Conservation (phyloP, 768 basidiomycete genomes). For the Phallus indusiatus region DNA sequence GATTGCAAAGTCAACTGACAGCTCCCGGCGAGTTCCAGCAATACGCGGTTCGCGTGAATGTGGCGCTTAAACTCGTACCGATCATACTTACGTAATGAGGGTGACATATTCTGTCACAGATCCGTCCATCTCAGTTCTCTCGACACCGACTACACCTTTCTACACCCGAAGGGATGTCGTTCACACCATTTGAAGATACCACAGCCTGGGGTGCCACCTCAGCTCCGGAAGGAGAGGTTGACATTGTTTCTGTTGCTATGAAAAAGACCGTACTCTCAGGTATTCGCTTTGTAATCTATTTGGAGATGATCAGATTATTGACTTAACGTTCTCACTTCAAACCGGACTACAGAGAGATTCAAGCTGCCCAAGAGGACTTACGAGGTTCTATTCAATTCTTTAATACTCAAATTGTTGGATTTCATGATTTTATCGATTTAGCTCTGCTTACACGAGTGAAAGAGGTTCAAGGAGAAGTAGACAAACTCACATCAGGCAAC, state of each 20-base stretch:
- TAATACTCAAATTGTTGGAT: not conserved
- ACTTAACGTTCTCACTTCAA: not conserved
- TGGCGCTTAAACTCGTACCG: too few species aligned
- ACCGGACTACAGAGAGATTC: constrained; percentile 48
- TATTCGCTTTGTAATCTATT: constrained; percentile 29
- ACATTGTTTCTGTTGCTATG: constrained; percentile 70
- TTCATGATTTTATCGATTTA: constrained; percentile 21
- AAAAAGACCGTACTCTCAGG: constrained; percentile 73
- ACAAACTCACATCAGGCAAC: constrained; percentile 71
- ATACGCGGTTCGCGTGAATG: too few species aligned
- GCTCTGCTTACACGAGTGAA: constrained; percentile 61
- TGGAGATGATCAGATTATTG: not conserved
- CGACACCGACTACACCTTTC: not conserved
- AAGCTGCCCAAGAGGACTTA: constrained; percentile 67
- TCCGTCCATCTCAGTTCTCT: not conserved
- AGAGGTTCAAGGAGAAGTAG: constrained; percentile 65
- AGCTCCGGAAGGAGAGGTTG: constrained; percentile 30
- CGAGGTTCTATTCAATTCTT: constrained; percentile 39
- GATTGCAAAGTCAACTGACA: too few species aligned
- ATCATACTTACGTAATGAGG: too few species aligned
- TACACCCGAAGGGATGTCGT: not conserved
- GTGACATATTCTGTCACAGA: not conserved
- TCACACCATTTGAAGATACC: constrained; percentile 20
- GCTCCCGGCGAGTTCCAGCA: too few species aligned
- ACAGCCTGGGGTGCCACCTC: constrained; percentile 39